Evolutionary conservation across 352 stramenopile species (phyloP), one percentile per base, ranked within the genome.

Genomic region (Globisporangium alternatum): DNA sequence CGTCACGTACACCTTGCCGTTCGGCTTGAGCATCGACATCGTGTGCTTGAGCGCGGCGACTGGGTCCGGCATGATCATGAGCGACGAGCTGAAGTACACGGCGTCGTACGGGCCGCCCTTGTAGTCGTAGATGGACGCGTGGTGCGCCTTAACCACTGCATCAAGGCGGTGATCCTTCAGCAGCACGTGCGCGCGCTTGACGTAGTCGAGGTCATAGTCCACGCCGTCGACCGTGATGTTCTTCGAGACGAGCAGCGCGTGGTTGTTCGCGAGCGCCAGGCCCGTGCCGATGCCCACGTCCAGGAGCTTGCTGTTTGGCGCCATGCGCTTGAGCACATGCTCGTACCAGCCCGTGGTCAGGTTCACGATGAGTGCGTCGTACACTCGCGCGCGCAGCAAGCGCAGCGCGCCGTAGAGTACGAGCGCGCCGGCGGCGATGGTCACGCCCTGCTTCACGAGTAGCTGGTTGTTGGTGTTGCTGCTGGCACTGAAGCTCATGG

Each of bases 201-300:
- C 81, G 61, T 98, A 98, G 60, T 91, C 81, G 33, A 64, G 37
- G 55, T 97, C 90, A 61, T 97, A 97, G 76, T 98, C 92, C 48
- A 98, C 83, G 15, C 92, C 92, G 19, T 95, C 80, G 33, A 97
- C 80, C 9, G 68, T 61, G 41, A 98, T 76, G 15, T 80, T 35
- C 70, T 97, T 97, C 52, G 47, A 25, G 51, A 70, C 65, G 2
- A 98, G 60, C 37, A 95, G 56, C 51, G 82, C 62, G 30, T 65
- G 67, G 66, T 96, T 93, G 62, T 84, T 81, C 54, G 74, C 60
- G 19, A 95, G 71, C 56, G 86, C 84, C 41, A 83, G 51, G 9
- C 86, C 90, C 19, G 89, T 98, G 62, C 90, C 92, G 53, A 98
- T 91, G 53, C 92, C 91, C 37, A 98, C 86, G 69, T 98, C 92